Evolutionary conservation across 371 early-diverging fungal species (phyloP).

Genomic region (Mortierella polycephala): DNA sequence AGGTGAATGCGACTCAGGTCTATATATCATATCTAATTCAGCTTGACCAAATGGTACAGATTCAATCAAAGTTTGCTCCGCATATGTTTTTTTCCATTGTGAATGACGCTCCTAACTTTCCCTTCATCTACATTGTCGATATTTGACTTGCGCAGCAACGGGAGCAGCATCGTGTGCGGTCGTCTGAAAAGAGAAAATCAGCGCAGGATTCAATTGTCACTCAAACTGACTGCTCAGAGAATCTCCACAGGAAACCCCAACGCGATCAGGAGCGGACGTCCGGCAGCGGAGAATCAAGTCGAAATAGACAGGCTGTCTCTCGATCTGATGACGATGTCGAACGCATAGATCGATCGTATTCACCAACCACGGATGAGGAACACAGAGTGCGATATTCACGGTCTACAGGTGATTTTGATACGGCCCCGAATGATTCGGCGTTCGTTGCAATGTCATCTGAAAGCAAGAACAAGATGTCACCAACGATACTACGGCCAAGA

Average conservation of each 20-base stretch:
- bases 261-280: conserved; percentile 6
- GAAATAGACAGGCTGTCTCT: conserved; percentile 7
- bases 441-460: background rate
- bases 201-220: conserved; percentile 12
- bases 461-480: background rate
- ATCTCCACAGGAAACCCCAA: conserved; percentile 6
- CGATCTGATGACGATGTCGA: conserved; percentile 7
- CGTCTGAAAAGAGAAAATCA: conserved; percentile 44
- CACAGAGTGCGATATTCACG: background rate
- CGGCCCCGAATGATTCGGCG: background rate
- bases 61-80: conserved; percentile 3
- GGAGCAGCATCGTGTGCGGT: conserved; percentile 43
- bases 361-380: conserved; percentile 11
- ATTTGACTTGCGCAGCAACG: conserved; percentile 29
- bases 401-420: conserved; percentile 14
- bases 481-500: conserved; percentile 1
- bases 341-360: background rate
- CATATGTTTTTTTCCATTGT: background rate
- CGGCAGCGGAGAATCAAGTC: conserved; percentile 11
- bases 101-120: background rate
- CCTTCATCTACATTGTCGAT: background rate
- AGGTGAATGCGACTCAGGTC: conserved; percentile 53
- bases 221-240: background rate
- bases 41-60: conserved; percentile 49
- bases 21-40: conserved; percentile 53